Evolutionary conservation across 2,329 filamentous ascomycete genomes (phyloP), one percentile per base, ranked within the genome.

Genomic region (Fusarium temperatum): DNA sequence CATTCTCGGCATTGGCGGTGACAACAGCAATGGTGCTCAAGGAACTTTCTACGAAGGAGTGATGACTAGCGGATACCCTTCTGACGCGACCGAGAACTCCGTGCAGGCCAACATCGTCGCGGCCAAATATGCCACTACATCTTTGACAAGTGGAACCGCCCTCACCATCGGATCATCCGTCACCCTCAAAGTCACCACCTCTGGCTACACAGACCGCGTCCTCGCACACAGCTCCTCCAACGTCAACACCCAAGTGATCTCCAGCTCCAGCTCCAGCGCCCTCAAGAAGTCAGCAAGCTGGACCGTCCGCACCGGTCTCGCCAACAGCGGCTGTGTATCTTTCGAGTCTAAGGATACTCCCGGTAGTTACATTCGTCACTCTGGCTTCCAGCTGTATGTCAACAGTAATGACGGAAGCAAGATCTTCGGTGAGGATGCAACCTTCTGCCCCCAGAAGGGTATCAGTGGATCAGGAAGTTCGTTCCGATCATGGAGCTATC

Each of bases 21-120:
- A 72, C 9, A 72, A 72, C 18, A 72, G 69, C 22, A 36, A 53
- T 22, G 64, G 69, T 3, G 69, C 69, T 0, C 69, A 72, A 0
- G 69, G 69, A 3, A 72, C 69, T 1, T 72, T 72, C 8, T 72
- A 72, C 6, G 69, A 72, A 17, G 69, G 69, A 5, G 57, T 64
- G 0, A 48, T 72, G 63, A 72, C 69, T 0, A 51, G 53, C 1
- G 69, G 69, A 2, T 72, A 59, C 13, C 69, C 69, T 18, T 72
- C 69, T 10, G 69, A 72, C n/a, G 44, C 57, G 3, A 72, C 69
- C 0, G 69, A 72, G 48, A 65, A 72, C 17, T 20, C 69, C 0
- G 69, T 72, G 0, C 69, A 72, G 22, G 69, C 69, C 2, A 68
- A 72, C 20, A 72, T 72, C 12, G 69, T 69, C 3, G 69, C 69